A percentile compares a stretch with the other conserved stretches of the same genome.
Conservation (phyloP, 352 stramenopile genomes). For the Phytophthora niederhauseri region DNA sequence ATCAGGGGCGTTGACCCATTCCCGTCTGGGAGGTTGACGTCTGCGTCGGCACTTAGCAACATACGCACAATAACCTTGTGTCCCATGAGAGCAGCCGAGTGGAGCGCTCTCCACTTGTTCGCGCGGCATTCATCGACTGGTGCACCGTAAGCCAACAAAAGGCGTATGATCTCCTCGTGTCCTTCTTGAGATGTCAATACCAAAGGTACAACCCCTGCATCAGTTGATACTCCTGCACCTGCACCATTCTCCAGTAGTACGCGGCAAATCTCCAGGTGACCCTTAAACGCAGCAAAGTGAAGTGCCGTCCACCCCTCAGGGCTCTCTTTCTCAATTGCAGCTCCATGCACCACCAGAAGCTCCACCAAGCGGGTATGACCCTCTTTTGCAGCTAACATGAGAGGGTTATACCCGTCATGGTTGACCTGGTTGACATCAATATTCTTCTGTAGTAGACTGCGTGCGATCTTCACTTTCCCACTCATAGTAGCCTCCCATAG, state of each 20-base stretch:
- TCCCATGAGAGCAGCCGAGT: neutral
- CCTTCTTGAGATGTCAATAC: neutral
- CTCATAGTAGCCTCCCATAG: neutral
- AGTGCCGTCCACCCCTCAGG: constrained; percentile 1
- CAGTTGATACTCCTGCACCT: neutral
- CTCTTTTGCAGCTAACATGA: constrained; percentile 1
- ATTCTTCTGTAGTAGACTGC: neutral
- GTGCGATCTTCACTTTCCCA: constrained; percentile 2
- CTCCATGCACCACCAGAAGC: neutral
- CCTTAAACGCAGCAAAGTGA: constrained; percentile 1
- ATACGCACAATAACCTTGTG: neutral
- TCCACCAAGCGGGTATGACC: neutral
- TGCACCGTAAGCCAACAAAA: neutral
- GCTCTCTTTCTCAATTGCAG: neutral
- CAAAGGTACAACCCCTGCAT: neutral
- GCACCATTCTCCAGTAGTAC: neutral
- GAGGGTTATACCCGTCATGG: neutral
- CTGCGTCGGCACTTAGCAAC: neutral
- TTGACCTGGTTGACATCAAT: neutral
- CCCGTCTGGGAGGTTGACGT: neutral
- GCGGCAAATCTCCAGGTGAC: constrained; percentile 1
- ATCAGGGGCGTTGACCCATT: neutral
- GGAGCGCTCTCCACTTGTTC: neutral
- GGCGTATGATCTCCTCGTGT: neutral
- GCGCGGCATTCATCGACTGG: neutral